Percentiles rank a stretch among this genome's conserved stretches.
phyloP scores from a whole-genome alignment of 1,284 basidiomycete genomes.

The Cutaneotrichosporon cavernicola region DNA sequence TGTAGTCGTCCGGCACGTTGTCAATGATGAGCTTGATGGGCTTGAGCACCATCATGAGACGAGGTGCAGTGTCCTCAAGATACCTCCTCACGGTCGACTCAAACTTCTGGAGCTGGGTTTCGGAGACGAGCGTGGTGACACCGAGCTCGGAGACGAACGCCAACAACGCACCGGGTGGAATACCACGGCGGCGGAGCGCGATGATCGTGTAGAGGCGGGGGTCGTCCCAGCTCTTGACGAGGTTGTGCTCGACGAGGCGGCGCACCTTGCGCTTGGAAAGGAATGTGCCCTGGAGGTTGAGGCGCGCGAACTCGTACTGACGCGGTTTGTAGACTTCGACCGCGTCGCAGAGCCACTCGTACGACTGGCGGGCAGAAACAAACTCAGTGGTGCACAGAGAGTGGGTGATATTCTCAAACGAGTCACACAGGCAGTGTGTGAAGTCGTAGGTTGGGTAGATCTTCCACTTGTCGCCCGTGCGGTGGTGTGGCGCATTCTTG shows the following conservation, averaged over 20 bases:
- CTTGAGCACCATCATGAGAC: constrained; percentile 87
- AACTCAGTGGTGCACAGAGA: constrained; percentile 98
- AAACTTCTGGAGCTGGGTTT: constrained; percentile 84
- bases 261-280: constrained; percentile 97
- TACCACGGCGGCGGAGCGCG: constrained; percentile 86
- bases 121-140: constrained; percentile 81
- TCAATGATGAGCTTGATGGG: constrained; percentile 90
- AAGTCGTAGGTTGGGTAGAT: constrained; percentile 90
- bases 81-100: constrained; percentile 86
- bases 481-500: constrained; percentile 84
- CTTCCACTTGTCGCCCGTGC: constrained; percentile 88
- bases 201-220: constrained; percentile 98
- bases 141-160: constrained; percentile 91
- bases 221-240: constrained; percentile 95
- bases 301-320: constrained; percentile 94
- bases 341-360: constrained; percentile 98
- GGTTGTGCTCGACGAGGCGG: constrained; percentile 77
- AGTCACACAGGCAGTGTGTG: constrained; percentile 97
- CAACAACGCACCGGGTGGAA: constrained; percentile 92
- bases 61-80: constrained; percentile 82
- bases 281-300: constrained; percentile 92
- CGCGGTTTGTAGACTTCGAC: constrained; percentile 96
- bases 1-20: constrained; percentile 84
- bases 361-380: constrained; percentile 91
- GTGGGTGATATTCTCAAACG: constrained; percentile 98